Evolutionary conservation across 1,139 yeast genomes (phyloP), one percentile per base, ranked within the genome.

Genomic region (Pneumocystis wakefieldiae): DNA sequence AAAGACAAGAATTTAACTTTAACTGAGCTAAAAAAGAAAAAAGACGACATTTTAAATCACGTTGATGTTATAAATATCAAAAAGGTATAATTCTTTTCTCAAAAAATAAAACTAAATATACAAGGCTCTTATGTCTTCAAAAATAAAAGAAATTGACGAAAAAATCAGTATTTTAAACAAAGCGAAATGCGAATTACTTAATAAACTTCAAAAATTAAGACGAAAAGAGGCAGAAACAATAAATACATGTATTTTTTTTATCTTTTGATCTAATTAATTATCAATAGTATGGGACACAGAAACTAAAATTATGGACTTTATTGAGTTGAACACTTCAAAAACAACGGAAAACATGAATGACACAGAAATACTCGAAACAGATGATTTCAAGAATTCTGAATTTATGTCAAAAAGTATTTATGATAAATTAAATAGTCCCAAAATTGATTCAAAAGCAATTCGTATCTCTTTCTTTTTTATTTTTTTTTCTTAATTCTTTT

Each of bases 141-240:
- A 85, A 69, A 82, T 85, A 61, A 73, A 75, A 62, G 90, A 83
- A 65, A 76, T 86, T 58, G 90, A 85, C 70, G 71, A 71, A 59
- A 79, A 83, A 67, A 79, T 86, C 59, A 76, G 78, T 60, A 78
- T 77, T 67, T 70, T 85, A 60, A 79, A 80, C 64, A 69, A 74
- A 17, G 75, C 79, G 74, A 76, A 89, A 63, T 76, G 78, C 64
- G 70, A 77, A 29, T 80, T 83, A 36, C 81, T 84, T 67, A 82
- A 83, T 66, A 75, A 82, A 66, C 80, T 86, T 59, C 83, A 84
- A 1, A 75, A 74, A 59, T 77, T 83, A 63, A 90, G 85, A 70
- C 81, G 80, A 66, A 81, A 81, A 67, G 87, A 84, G 70, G 72
- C 78, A 28, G 76, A 75, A 64, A 69, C 83, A 57, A 87, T 83